phyloP scores from a whole-genome alignment of 1,139 yeast species.

The Debaryomycetaceae sp. region DNA sequence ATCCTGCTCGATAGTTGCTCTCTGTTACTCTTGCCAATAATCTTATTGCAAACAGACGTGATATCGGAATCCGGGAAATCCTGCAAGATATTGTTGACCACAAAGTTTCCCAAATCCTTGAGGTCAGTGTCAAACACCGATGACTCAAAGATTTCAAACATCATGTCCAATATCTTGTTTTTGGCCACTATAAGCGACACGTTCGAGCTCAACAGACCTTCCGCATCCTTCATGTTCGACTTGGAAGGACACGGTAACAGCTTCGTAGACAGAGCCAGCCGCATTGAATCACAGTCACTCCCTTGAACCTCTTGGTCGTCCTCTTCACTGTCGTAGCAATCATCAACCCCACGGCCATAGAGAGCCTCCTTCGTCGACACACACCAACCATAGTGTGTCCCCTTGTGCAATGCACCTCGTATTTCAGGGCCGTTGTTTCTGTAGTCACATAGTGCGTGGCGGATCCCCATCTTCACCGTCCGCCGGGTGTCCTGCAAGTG shows the following conservation, averaged over 20 bases:
- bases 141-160: constrained; percentile 9
- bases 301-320: not conserved
- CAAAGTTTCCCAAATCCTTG: constrained; percentile 7
- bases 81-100: constrained; percentile 15
- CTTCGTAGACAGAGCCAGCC: not conserved
- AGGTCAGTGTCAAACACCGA: constrained; percentile 5
- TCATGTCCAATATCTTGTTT: constrained; percentile 7
- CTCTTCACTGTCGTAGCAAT: not conserved
- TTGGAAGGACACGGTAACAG: not conserved
- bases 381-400: not conserved
- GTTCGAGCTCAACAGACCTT: not conserved
- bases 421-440: not conserved
- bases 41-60: constrained; percentile 7
- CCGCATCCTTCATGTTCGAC: not conserved
- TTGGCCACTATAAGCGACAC: constrained; percentile 4
- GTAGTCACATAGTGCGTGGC: constrained; percentile 2
- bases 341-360: not conserved
- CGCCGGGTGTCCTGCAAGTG: constrained; percentile 10
- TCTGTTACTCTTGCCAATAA: constrained; percentile 9
- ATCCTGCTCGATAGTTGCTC: constrained; percentile 11
- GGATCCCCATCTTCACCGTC: constrained; percentile 10
- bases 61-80: constrained; percentile 9
- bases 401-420: not conserved
- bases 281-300: not conserved
- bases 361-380: not conserved